phyloP scores from a whole-genome alignment of 345 rosid genomes.

The Populus deltoides region DNA sequence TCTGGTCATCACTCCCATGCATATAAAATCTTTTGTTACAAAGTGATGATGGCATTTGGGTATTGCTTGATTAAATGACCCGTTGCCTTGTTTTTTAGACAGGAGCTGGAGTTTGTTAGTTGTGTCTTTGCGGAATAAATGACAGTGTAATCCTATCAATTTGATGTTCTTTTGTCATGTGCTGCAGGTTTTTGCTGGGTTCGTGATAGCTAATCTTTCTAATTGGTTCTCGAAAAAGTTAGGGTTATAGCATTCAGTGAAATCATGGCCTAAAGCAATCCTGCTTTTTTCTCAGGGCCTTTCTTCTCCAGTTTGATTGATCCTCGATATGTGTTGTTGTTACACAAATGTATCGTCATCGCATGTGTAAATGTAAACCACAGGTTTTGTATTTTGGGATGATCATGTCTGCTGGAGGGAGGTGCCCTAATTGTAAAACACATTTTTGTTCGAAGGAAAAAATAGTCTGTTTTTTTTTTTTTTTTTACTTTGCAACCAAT shows the following conservation, averaged over 20 bases:
- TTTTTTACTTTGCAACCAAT: too few relatives aligned
- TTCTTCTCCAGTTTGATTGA: conserved; percentile 23
- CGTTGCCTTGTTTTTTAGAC: background rate
- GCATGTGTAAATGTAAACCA: conserved; percentile 29
- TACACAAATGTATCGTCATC: background rate
- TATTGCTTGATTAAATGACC: background rate
- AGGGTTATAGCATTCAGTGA: conserved; percentile 55
- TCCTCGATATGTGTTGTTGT: background rate
- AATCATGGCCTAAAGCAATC: background rate
- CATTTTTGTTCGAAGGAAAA: background rate
- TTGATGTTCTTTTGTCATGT: background rate
- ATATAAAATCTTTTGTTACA: background rate
- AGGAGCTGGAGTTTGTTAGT: background rate
- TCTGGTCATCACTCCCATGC: background rate
- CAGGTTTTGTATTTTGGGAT: background rate
- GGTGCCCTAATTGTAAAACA: conserved; percentile 14
- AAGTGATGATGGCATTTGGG: background rate
- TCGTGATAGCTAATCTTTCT: conserved; percentile 80
- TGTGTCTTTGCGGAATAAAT: background rate
- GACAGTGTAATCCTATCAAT: background rate
- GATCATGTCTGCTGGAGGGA: conserved; percentile 1
- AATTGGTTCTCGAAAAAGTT: conserved; percentile 73
- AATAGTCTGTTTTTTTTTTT: too few relatives aligned
- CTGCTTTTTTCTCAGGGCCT: conserved; percentile 28
- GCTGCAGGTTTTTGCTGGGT: conserved; percentile 88